These are phyloP conservation scores for Cystobasidium sp. DNA, from an alignment of 1,284 basidiomycete genomes.

Conservation along the genomic window DNA sequence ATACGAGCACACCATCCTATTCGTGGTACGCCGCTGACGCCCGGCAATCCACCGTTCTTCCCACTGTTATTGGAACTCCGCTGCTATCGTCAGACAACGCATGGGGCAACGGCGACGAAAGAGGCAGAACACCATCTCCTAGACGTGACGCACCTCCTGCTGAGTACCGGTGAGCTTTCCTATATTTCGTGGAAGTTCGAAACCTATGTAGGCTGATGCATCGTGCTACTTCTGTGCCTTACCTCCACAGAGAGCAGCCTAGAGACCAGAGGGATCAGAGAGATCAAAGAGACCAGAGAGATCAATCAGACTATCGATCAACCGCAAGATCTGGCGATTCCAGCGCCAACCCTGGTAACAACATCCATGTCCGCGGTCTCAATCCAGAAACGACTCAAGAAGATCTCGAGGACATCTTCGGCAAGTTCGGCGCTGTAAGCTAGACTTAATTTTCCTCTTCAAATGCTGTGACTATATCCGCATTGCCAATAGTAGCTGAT, in stretches of 20 bases:
- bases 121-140: constrained; percentile 33
- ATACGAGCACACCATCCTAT: no score
- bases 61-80: neutral
- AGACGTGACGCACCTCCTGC: constrained; percentile 28
- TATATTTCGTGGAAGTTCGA: neutral
- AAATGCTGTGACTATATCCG: neutral
- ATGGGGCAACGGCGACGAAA: constrained; percentile 24
- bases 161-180: constrained; percentile 7
- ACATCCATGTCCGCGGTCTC: constrained; percentile 91
- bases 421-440: constrained; percentile 85
- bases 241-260: neutral
- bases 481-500: neutral
- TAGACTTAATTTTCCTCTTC: constrained; percentile 47
- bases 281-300: constrained; percentile 3
- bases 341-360: constrained; percentile 82
- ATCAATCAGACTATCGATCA: constrained; percentile 1
- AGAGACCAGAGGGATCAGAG: constrained; percentile 14
- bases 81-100: neutral
- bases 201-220: neutral
- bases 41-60: neutral
- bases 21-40: neutral
- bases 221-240: neutral
- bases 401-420: constrained; percentile 83
- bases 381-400: constrained; percentile 78
- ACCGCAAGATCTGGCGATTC: neutral